Percentiles rank a stretch among this genome's conserved stretches.
Evolutionary conservation across 352 stramenopile genomes (phyloP).

Genomic region (Hyaloperonospora arabidopsidis): DNA sequence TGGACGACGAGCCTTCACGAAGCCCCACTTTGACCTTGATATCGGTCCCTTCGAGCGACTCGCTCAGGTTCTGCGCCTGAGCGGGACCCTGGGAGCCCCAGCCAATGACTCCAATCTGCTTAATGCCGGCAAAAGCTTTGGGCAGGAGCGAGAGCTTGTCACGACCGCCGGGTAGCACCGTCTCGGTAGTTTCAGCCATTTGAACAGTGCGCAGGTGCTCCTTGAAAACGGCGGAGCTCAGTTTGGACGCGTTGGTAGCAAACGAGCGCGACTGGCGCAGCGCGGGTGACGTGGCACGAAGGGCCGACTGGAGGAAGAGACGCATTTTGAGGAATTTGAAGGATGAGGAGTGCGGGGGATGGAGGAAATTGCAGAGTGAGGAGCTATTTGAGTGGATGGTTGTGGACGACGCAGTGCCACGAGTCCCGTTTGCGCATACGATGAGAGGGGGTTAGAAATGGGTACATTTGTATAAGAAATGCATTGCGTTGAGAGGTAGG

Average conservation of each 20-base stretch:
- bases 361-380: neutral
- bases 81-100: slow-evolving; percentile 96
- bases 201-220: slow-evolving; percentile 66
- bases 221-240: slow-evolving; percentile 62
- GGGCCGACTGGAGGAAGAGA: slow-evolving; percentile 56
- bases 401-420: neutral
- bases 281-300: slow-evolving; percentile 28
- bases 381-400: neutral
- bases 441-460: too few relatives aligned
- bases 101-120: slow-evolving; percentile 96
- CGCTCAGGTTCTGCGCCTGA: slow-evolving; percentile 95
- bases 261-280: slow-evolving; percentile 46
- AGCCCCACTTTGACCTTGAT: slow-evolving; percentile 86
- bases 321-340: slow-evolving; percentile 32
- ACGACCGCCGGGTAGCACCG: slow-evolving; percentile 72
- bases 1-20: slow-evolving; percentile 64
- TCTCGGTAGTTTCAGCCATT: slow-evolving; percentile 72
- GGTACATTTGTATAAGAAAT: too few relatives aligned
- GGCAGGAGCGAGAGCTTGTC: slow-evolving; percentile 93
- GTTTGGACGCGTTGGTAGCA: slow-evolving; percentile 53
- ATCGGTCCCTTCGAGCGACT: slow-evolving; percentile 87
- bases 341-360: neutral
- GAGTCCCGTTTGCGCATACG: too few relatives aligned
- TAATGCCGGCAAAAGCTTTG: slow-evolving; percentile 94
- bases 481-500: too few relatives aligned